A percentile compares a stretch with the other conserved stretches of the same genome.
phyloP scores from a whole-genome alignment of 352 stramenopile genomes.

The Globisporangium carolinianum region DNA sequence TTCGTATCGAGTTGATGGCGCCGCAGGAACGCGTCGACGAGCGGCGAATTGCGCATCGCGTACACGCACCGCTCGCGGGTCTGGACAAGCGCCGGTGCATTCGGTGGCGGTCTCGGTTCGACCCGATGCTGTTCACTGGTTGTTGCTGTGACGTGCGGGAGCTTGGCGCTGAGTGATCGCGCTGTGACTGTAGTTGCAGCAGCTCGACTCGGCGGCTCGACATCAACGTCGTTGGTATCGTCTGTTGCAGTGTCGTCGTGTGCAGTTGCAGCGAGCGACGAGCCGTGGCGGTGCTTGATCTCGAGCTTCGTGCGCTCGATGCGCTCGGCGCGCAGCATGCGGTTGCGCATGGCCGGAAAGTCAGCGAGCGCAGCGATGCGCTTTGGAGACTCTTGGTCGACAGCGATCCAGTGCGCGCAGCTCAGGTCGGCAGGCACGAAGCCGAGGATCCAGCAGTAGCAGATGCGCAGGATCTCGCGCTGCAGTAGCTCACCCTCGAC shows the following conservation, averaged over 20 bases:
- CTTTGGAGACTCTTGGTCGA: constrained; percentile 52
- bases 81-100: constrained; percentile 17
- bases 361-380: constrained; percentile 45
- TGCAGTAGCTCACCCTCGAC: constrained; percentile 23
- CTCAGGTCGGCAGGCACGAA: constrained; percentile 43
- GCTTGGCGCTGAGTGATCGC: constrained; percentile 1
- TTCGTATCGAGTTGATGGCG: constrained; percentile 47
- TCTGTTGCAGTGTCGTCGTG: constrained; percentile 1
- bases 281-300: constrained; percentile 35
- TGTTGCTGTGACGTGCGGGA: constrained; percentile 3
- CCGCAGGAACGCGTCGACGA: constrained; percentile 49
- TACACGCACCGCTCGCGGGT: constrained; percentile 47
- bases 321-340: constrained; percentile 52
- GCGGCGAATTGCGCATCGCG: constrained; percentile 59
- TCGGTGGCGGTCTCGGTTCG: neutral
- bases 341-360: constrained; percentile 65
- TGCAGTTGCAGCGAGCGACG: constrained; percentile 9
- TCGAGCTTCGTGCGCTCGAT: constrained; percentile 55
- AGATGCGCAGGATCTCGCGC: constrained; percentile 37
- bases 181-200: neutral
- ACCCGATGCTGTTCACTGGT: too few species aligned
- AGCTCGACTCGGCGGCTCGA: neutral
- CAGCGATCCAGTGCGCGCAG: constrained; percentile 45
- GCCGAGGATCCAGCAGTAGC: constrained; percentile 57
- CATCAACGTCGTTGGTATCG: constrained; percentile 1